Evolutionary conservation across 2,329 filamentous ascomycete genomes (phyloP), one percentile per base, ranked within the genome.

Genomic region (Verticillium klebahnii): DNA sequence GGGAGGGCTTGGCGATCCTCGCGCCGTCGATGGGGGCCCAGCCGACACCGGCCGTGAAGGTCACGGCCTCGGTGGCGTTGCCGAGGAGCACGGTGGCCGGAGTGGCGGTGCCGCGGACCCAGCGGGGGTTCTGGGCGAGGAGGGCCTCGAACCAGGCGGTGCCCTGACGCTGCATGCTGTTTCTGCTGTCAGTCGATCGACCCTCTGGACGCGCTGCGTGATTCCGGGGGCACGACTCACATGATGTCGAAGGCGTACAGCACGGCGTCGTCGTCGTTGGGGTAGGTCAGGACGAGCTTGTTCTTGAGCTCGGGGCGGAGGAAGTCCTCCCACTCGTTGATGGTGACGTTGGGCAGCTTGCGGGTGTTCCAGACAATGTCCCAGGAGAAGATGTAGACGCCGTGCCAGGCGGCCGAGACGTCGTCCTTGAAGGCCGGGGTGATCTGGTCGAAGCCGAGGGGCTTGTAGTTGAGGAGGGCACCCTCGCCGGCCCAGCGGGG

Each of bases 261-360:
- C 2, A 85, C 77, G 0, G 83, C 83, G 60, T 85, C 83, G 34
- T 86, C 83, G 50, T 85, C 83, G 62, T 85, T 83, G 11, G 83
- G 83, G 61, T 85, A 85, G 0, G 81, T 84, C 14, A 85, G 69
- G 1, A 80, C 79, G 8, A 85, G 70, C 68, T 81, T 84, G 62
- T 80, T 71, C 70, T 85, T 85, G 70, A 78, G 83, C 61, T 80
- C 76, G 0, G 82, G 81, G 12, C 76, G 73, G 2, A 81, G 68
- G 60, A 76, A 78, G 61, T 83, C 79, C 0, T 71, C 64, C 57
- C 74, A 85, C 6, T 76, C 74, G 11, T 69, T 72, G 0, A 75
- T 75, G 0, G 73, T 62, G 25, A 68, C 66, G 25, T 72, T 69
- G 0, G 59, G 61, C 1, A 78, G 68, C 64, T 72, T 75, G 52